These are phyloP conservation scores for Cercophora samala DNA, from an alignment of 495 filamentous ascomycete species.

Conservation along the genomic window DNA sequence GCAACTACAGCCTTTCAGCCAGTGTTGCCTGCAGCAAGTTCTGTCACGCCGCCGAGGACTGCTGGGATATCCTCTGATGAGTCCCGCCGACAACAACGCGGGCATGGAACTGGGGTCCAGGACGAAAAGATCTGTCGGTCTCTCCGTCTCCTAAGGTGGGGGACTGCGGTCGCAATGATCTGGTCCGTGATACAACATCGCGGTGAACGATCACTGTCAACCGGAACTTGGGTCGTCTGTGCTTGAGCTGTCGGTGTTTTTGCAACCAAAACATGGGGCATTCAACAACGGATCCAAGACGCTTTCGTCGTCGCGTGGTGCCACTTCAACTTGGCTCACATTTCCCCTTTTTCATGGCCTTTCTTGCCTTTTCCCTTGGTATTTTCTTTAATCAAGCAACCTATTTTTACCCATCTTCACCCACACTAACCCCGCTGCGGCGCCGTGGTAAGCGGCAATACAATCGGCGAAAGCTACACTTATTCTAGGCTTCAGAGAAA, in stretches of 20 bases:
- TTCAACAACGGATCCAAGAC: slow-evolving; percentile 77
- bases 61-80: slow-evolving; percentile 85
- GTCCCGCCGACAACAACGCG: background rate
- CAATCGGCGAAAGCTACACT: background rate
- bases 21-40: slow-evolving; percentile 99
- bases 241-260: slow-evolving; percentile 67
- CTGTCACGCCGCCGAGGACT: slow-evolving; percentile 96
- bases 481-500: background rate
- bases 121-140: slow-evolving; percentile 36
- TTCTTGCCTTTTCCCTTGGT: slow-evolving; percentile 17
- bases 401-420: background rate
- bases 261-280: slow-evolving; percentile 76
- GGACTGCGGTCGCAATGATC: slow-evolving; percentile 31
- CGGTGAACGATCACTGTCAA: slow-evolving; percentile 35
- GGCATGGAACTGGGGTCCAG: slow-evolving; percentile 23
- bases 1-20: slow-evolving; percentile 93
- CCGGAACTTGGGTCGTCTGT: slow-evolving; percentile 46
- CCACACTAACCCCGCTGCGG: background rate
- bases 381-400: background rate
- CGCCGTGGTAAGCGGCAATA: background rate
- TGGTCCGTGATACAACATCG: slow-evolving; percentile 50
- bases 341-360: slow-evolving; percentile 38
- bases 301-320: slow-evolving; percentile 58
- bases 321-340: slow-evolving; percentile 66
- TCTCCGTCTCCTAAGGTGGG: slow-evolving; percentile 21